phyloP scores from a whole-genome alignment of 2,329 filamentous ascomycete genomes.

The Nigrospora sphaerica region DNA sequence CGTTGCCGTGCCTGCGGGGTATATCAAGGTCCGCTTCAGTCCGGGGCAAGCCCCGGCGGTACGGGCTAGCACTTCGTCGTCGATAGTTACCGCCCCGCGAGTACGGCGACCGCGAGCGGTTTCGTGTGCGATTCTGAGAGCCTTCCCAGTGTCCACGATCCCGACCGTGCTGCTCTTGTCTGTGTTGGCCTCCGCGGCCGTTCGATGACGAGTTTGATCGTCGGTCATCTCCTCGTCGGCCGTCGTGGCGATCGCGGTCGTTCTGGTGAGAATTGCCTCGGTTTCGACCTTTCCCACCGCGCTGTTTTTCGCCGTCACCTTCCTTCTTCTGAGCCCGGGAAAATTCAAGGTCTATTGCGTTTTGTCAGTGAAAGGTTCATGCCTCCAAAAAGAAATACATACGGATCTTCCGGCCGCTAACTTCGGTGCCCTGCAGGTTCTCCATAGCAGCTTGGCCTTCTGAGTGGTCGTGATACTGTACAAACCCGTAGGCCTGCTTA shows the following conservation, averaged over 20 bases:
- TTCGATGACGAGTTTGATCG: slow-evolving; percentile 16
- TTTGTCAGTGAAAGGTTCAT: background rate
- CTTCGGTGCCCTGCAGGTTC: slow-evolving; percentile 69
- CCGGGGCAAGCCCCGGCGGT: slow-evolving; percentile 31
- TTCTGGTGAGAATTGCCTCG: slow-evolving; percentile 35
- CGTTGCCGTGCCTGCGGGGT: slow-evolving; percentile 63
- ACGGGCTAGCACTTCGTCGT: slow-evolving; percentile 64
- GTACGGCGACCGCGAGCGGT: slow-evolving; percentile 64
- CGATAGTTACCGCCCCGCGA: slow-evolving; percentile 46
- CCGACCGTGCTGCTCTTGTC: slow-evolving; percentile 22
- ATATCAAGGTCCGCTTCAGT: slow-evolving; percentile 57
- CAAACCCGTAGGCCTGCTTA: slow-evolving; percentile 94
- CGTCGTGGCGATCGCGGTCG: slow-evolving; percentile 28
- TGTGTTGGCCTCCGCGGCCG: slow-evolving; percentile 22
- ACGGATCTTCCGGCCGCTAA: slow-evolving; percentile 92
- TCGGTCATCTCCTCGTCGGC: slow-evolving; percentile 18
- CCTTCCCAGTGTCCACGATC: slow-evolving; percentile 27
- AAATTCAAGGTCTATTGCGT: slow-evolving; percentile 68
- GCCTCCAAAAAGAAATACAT: slow-evolving; percentile 14
- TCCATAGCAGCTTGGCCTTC: slow-evolving; percentile 72
- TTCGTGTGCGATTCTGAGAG: slow-evolving; percentile 30
- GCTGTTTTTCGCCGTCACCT: slow-evolving; percentile 58
- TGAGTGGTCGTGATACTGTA: slow-evolving; percentile 76
- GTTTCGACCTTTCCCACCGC: slow-evolving; percentile 30
- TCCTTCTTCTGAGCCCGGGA: slow-evolving; percentile 82